Percentiles rank a stretch among this genome's conserved stretches.
Conservation (phyloP, 768 basidiomycete genomes). For the Suillus subalutaceus region DNA sequence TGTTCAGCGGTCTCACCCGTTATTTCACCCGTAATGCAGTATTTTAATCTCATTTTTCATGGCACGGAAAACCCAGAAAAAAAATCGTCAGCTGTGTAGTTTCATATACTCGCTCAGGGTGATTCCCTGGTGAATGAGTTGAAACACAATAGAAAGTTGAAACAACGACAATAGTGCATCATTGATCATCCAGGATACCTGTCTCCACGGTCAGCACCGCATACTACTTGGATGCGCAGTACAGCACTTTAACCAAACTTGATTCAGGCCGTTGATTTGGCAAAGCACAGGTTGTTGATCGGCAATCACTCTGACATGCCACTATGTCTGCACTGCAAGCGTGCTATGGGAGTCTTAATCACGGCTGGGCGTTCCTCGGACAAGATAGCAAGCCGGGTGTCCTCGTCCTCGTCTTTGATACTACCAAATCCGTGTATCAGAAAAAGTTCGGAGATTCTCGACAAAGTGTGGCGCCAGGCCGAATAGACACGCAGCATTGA, state of each 20-base stretch:
- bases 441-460: background rate
- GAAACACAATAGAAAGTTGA: background rate
- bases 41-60: background rate
- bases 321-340: background rate
- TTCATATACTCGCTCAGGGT: background rate
- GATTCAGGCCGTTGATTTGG: background rate
- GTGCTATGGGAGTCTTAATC: background rate
- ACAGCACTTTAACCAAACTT: slow-evolving; percentile 8
- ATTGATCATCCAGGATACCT: background rate
- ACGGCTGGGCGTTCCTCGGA: background rate
- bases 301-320: background rate
- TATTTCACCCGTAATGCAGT: background rate
- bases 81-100: background rate
- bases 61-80: background rate
- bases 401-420: background rate
- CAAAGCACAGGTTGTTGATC: slow-evolving; percentile 5
- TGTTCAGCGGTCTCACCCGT: background rate
- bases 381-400: background rate
- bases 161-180: background rate
- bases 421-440: background rate
- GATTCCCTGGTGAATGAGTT: background rate
- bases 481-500: background rate
- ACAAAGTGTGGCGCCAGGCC: background rate
- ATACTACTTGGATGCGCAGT: background rate
- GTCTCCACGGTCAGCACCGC: background rate